Percentiles rank a stretch among this genome's conserved stretches.
Evolutionary conservation across 257 asterid genomes (phyloP).

Genomic region (Ehretia macrophylla): DNA sequence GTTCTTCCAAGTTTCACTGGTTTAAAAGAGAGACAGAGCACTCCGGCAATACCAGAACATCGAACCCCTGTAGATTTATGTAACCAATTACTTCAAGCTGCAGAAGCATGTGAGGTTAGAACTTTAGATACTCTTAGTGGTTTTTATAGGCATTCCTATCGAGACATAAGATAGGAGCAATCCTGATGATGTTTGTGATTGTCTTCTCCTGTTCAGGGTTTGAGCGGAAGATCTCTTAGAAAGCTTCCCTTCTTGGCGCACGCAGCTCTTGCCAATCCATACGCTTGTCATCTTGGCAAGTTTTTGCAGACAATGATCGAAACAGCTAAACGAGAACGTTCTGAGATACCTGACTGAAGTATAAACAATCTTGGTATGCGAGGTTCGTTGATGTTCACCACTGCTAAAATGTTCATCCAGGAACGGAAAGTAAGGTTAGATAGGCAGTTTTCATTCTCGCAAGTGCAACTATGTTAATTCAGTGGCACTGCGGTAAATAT

Average conservation of each 20-base stretch:
- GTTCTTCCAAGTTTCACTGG: conserved; percentile 54
- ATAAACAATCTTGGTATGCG: neutral
- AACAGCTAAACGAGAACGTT: conserved; percentile 60
- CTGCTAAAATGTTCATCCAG: too few relatives aligned
- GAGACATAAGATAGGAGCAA: neutral
- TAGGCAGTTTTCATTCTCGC: too few relatives aligned
- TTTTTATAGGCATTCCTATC: neutral
- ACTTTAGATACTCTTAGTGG: neutral
- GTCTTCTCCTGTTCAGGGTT: conserved; percentile 48
- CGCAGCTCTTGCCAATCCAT: conserved; percentile 72
- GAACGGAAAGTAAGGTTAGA: too few relatives aligned
- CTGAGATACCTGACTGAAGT: conserved; percentile 59
- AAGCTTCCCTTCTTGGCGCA: conserved; percentile 93
- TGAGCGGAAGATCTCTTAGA: conserved; percentile 93
- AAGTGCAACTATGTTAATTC: too few relatives aligned
- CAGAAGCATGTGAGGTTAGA: conserved; percentile 85
- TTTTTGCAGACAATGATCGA: conserved; percentile 70
- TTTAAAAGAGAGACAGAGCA: conserved; percentile 52
- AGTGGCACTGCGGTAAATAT: too few relatives aligned
- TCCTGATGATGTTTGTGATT: neutral
- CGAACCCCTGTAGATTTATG: conserved; percentile 31
- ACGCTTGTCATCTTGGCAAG: conserved; percentile 45
- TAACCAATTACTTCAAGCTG: conserved; percentile 67
- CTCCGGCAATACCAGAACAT: conserved; percentile 32
- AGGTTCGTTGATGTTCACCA: neutral